These are phyloP conservation scores for Lumnitzera littorea DNA, from an alignment of 345 rosid genomes.

Conservation along the genomic window DNA sequence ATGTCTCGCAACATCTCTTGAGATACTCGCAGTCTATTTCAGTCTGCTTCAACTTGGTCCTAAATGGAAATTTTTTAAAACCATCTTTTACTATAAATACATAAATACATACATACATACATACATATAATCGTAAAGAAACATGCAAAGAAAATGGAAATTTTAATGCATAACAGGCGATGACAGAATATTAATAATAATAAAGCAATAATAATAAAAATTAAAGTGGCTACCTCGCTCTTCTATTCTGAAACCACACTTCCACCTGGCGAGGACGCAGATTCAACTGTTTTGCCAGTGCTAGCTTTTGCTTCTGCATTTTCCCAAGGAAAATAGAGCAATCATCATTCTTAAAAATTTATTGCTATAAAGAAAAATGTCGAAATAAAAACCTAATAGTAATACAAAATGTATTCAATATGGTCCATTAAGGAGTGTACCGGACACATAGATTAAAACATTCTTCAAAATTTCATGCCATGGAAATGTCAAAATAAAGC, in stretches of 20 bases:
- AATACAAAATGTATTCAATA: neutral
- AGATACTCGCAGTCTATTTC: conserved; percentile 96
- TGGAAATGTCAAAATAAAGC: too few relatives aligned
- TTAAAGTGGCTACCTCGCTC: conserved; percentile 61
- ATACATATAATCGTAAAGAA: too few relatives aligned
- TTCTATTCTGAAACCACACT: conserved; percentile 97
- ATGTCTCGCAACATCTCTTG: conserved; percentile 87
- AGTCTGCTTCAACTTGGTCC: conserved; percentile 98
- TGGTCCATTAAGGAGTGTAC: neutral
- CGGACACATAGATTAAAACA: too few relatives aligned
- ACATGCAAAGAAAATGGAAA: neutral
- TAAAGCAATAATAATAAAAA: neutral
- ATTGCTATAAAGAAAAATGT: neutral
- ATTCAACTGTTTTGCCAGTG: conserved; percentile 80
- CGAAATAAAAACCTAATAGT: neutral
- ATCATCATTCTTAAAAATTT: neutral
- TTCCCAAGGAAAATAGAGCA: neutral
- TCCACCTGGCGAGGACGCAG: conserved; percentile 98
- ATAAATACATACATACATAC: too few relatives aligned
- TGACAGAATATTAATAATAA: neutral
- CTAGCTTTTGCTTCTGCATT: conserved; percentile 83
- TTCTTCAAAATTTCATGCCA: too few relatives aligned
- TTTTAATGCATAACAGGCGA: too few relatives aligned
- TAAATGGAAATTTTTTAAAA: conserved; percentile 8
- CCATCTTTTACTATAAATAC: too few relatives aligned